Evolutionary conservation across 2,329 filamentous ascomycete genomes (phyloP).

Genomic region (Aspergillus ochraceoroseus): DNA sequence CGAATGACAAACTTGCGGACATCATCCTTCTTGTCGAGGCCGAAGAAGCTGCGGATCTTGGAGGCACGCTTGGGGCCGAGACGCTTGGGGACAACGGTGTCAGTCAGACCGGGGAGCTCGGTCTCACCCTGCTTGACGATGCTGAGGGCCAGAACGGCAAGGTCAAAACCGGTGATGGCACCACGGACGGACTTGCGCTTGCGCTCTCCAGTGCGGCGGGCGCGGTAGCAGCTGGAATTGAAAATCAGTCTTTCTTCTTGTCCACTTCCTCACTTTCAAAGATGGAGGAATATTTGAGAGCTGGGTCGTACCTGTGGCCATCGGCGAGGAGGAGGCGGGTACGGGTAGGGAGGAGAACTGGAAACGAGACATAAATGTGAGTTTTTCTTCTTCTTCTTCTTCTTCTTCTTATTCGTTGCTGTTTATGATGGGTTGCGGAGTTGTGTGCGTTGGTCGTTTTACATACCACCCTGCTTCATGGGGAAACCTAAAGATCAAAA

Average conservation of each 20-base stretch:
- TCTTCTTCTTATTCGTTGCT: too few relatives aligned
- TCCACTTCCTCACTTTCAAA: too few relatives aligned
- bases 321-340: slow-evolving; percentile 93
- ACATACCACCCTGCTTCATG: slow-evolving; percentile 93
- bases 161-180: slow-evolving; percentile 91
- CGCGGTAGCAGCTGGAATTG: slow-evolving; percentile 75
- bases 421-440: slow-evolving; percentile 21
- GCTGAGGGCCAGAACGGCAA: slow-evolving; percentile 87
- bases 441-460: slow-evolving; percentile 24
- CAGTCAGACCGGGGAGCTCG: slow-evolving; percentile 94
- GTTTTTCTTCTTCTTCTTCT: slow-evolving; percentile 20
- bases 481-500: slow-evolving; percentile 64
- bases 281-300: neutral
- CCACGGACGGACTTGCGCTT: slow-evolving; percentile 99
- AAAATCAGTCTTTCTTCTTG: slow-evolving; percentile 12
- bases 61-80: slow-evolving; percentile 99
- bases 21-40: slow-evolving; percentile 99
- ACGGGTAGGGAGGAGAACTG: slow-evolving; percentile 88
- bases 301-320: slow-evolving; percentile 62
- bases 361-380: slow-evolving; percentile 27
- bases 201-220: slow-evolving; percentile 95
- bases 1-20: slow-evolving; percentile 99
- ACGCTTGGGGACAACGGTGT: slow-evolving; percentile 97
- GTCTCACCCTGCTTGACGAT: slow-evolving; percentile 97
- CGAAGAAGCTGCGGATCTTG: slow-evolving; percentile 99